Evolutionary conservation across 1,284 basidiomycete species (phyloP), one percentile per base, ranked within the genome.

Genomic region (Sporisorium graminicola): DNA sequence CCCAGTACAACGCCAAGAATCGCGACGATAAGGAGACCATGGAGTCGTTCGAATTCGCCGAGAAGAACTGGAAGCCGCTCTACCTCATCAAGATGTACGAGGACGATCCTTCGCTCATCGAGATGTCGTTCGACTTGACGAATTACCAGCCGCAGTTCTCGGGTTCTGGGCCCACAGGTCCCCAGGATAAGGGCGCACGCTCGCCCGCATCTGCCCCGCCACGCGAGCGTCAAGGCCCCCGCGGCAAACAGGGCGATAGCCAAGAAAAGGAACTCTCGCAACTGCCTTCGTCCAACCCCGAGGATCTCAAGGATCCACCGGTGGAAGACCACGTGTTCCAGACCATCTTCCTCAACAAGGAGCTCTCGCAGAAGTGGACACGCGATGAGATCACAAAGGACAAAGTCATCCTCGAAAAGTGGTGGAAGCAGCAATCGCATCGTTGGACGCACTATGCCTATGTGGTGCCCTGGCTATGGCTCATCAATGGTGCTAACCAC

Each of bases 341-440:
- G 85, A 91, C 90, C 12, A 90, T 91, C 78, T 91, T 90, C 83
- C 87, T 91, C 22, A 89, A 91, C 82, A 87, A 89, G 31, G 87
- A 88, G 27, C 87, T 87, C 40, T 83, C 87, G 49, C 58, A 88
- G 3, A 83, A 88, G 42, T 91, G 90, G 90, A 89, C 89, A 2
- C 87, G 87, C 66, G 85, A 85, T 47, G 89, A 90, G 58, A 90
- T 91, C 63, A 75, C 85, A 12, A 82, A 86, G 35, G 87, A 89
- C 52, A 88, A 89, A 81, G 86, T 89, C 60, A 89, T 90, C 50
- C 75, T 87, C 67, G 87, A 90, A 77, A 90, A 89, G 79, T 90
- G 89, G 89, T 90, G 89, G 90, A 90, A 90, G 81, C 89, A 90
- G 78, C 89, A 90, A 78, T 88, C 88, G 55, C 89, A 90, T 78